These are phyloP conservation scores for Hymenoscyphus salicellus DNA, from an alignment of 2,329 filamentous ascomycete genomes.

Conservation along the genomic window DNA sequence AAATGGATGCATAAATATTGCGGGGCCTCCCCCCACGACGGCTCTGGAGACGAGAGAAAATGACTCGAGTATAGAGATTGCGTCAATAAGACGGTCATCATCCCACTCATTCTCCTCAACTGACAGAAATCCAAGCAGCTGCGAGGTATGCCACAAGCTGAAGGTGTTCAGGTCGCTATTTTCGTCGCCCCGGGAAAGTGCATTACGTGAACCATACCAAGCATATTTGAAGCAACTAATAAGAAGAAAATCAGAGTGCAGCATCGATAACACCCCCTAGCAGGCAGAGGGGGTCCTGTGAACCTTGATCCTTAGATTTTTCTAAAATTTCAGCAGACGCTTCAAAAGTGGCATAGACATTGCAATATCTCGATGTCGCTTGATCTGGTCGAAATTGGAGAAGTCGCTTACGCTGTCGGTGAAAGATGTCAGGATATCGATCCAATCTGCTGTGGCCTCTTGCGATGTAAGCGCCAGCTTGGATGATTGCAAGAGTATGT, in stretches of 20 bases:
- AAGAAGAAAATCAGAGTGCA: slow-evolving; percentile 31
- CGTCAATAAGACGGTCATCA: slow-evolving; percentile 30
- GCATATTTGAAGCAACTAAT: slow-evolving; percentile 35
- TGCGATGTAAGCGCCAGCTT: slow-evolving; percentile 23
- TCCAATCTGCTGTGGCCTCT: slow-evolving; percentile 3
- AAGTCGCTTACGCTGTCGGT: slow-evolving; percentile 25
- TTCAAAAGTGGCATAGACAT: slow-evolving; percentile 40
- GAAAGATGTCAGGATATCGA: slow-evolving; percentile 10
- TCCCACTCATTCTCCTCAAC: slow-evolving; percentile 31
- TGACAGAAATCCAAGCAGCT: slow-evolving; percentile 23
- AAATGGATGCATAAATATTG: slow-evolving; percentile 33
- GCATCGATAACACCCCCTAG: slow-evolving; percentile 34
- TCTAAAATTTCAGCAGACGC: slow-evolving; percentile 33
- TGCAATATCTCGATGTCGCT: slow-evolving; percentile 35
- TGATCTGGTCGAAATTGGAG: slow-evolving; percentile 32
- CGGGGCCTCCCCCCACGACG: slow-evolving; percentile 7
- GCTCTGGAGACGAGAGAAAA: slow-evolving; percentile 32
- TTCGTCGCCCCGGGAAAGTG: slow-evolving; percentile 3
- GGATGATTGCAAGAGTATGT: slow-evolving; percentile 33
- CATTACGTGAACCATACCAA: slow-evolving; percentile 24
- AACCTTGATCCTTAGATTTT: slow-evolving; percentile 18
- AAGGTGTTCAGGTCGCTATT: slow-evolving; percentile 13
- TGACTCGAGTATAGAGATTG: slow-evolving; percentile 31
- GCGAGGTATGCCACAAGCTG: slow-evolving; percentile 21
- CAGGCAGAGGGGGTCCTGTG: slow-evolving; percentile 32